Evolutionary conservation across 2,329 filamentous ascomycete species (phyloP), one percentile per base, ranked within the genome.

Genomic region (Diplocarpon rosae): DNA sequence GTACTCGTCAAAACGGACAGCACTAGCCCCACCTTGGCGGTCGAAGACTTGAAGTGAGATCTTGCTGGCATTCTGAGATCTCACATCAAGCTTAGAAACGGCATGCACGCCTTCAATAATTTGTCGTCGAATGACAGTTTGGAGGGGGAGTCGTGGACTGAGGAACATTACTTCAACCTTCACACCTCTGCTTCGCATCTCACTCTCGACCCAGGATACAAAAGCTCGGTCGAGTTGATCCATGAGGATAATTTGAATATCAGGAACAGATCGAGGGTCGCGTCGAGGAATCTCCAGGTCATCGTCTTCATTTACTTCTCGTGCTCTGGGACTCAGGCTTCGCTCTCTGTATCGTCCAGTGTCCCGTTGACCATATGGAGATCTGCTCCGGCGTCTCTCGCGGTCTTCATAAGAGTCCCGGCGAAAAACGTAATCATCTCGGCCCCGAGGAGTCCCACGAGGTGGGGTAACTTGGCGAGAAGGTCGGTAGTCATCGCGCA

Each of bases 41-140:
- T 94, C 84, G 59, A 95, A 95, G 5, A 94, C 76, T 56, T 90
- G 85, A 2, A 95, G 68, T 0, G 84, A 77, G 40, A 96, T 83
- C 59, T 82, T 88, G 52, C 80, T 79, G 1, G 73, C 73, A 29
- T 72, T 69, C 57, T 94, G 83, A 16, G 85, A 76, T 37, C 72
- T 69, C 40, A 78, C 70, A 48, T 84, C 80, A 12, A 96, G 73
- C 56, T 87, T 82, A 5, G 86, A 79, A 12, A 95, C 84, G 8
- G 84, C 90, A 41, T 85, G 75, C 1, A 95, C 90, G 14, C 92
- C 90, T 63, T 96, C 89, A 10, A 89, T 68, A 31, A 93, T 85
- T 60, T 95, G 87, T 42, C 85, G 75, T 53, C 86, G 80, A 42
- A 95, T 77, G n/a, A 95, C 80, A 5, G 82, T 76, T 30, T 83